Conservation (phyloP, 768 basidiomycete genomes). For the Auriscalpium orientale region DNA sequence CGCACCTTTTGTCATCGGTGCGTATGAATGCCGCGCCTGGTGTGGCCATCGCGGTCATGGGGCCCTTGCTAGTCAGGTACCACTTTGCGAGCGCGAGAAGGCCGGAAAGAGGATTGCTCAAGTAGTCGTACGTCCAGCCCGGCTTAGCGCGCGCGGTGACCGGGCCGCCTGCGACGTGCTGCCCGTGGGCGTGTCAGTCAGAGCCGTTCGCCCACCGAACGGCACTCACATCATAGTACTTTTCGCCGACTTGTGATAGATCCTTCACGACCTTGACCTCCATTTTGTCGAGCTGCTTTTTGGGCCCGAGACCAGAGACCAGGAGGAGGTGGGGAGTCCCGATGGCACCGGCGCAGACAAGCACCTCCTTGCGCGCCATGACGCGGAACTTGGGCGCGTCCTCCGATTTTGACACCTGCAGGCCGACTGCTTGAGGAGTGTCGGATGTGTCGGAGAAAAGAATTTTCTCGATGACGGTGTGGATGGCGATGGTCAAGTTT, state of each 20-base stretch:
- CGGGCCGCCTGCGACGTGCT: conserved; percentile 1
- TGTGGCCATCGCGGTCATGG: background rate
- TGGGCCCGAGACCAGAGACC: conserved; percentile 33
- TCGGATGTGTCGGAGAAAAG: conserved; percentile 7
- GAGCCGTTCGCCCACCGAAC: background rate
- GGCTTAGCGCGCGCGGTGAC: background rate
- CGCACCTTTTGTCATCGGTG: background rate
- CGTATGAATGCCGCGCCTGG: conserved; percentile 4
- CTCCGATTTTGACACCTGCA: background rate
- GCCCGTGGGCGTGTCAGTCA: background rate
- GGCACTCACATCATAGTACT: background rate
- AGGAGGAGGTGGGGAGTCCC: conserved; percentile 31
- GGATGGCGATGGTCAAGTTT: conserved; percentile 12
- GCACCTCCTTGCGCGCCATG: conserved; percentile 12
- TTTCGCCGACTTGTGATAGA: conserved; percentile 1
- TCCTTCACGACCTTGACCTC: conserved; percentile 16
- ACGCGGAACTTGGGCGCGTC: conserved; percentile 2
- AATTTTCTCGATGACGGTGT: conserved; percentile 6
- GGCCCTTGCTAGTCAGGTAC: background rate
- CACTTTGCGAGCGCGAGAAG: background rate
- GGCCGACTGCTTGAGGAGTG: background rate
- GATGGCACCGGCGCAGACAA: conserved; percentile 11
- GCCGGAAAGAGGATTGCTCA: background rate
- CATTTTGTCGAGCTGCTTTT: conserved; percentile 20
- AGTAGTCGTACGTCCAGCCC: conserved; percentile 3